Evolutionary conservation across 495 filamentous ascomycete genomes (phyloP), one percentile per base, ranked within the genome.

Genomic region (Penicillium waksmanii): DNA sequence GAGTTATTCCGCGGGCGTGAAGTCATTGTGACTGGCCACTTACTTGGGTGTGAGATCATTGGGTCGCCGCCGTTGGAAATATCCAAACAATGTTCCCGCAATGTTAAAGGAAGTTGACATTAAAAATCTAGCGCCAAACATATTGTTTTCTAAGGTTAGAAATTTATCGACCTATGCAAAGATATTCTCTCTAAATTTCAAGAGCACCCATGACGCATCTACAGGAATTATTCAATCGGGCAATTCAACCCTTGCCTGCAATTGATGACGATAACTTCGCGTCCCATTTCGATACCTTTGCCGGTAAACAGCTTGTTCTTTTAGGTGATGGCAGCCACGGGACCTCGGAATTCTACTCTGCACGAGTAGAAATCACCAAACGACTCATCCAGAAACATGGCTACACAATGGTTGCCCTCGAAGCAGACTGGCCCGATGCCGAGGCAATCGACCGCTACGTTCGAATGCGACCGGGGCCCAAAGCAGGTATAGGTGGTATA

Each of bases 371-470:
- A 40, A 81, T 86, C 56, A 85, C 84, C 4, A 78, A 84, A 56
- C 75, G 77, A 46, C 67, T 85, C 10, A 78, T 86, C 59, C 55
- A 75, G 15, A 52, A 75, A 25, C 83, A 86, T 60, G 83, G 82
- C 40, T 85, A 79, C 70, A 84, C 73, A 23, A 79, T 83, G 53
- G 76, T 86, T 3, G 83, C 82, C 27, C 68, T 82, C 11, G 84
- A 86, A 66, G 82, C 82, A 3, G 84, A 86, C 69, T 85, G 82
- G 83, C 83, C 84, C 6, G 84, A 86, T 53, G 80, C 81, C 13
- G 80, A 84, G 60, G 75, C 76, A 3, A 70, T 85, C 27, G 84
- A 85, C 57, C 73, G 83, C n/a, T 85, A 85, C 53, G 81, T 86
- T 18, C 76, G 83, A 9, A 69, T 75, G 38, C 73, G 81, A 4